A percentile compares a stretch with the other conserved stretches of the same genome.
Evolutionary conservation across 495 filamentous ascomycete genomes (phyloP).

Genomic region (Pseudoneurospora amorphoporcata): DNA sequence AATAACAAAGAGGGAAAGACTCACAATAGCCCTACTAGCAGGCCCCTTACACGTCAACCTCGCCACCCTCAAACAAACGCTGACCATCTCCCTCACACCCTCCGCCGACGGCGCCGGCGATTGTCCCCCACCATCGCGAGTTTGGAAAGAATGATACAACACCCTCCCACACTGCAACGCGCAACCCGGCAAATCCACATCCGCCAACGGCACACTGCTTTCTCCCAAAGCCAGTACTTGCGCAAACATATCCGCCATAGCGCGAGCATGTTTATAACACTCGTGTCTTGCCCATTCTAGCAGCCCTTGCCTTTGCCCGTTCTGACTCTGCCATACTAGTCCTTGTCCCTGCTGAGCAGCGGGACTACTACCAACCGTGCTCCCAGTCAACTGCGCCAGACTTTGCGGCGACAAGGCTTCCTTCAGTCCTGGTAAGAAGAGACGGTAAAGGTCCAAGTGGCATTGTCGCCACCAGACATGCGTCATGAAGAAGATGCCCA

Average conservation of each 20-base stretch:
- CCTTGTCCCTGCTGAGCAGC: conserved; percentile 10
- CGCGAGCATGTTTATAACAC: conserved; percentile 38
- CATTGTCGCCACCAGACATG: conserved; percentile 43
- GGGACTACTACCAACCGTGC: conserved; percentile 20
- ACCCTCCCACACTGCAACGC: conserved; percentile 38
- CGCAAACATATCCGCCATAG: conserved; percentile 39
- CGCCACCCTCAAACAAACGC: conserved; percentile 20
- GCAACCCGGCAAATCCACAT: conserved; percentile 38
- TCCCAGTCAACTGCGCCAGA: conserved; percentile 28
- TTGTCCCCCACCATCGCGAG: not conserved
- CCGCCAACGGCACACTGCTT: conserved; percentile 29
- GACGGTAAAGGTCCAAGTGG: conserved; percentile 38
- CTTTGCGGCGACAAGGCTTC: conserved; percentile 29
- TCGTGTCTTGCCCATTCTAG: not conserved
- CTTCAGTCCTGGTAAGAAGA: conserved; percentile 33
- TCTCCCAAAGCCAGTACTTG: conserved; percentile 28
- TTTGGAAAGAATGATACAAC: conserved; percentile 26
- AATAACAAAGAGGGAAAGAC: conserved; percentile 5
- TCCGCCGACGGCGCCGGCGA: conserved; percentile 18
- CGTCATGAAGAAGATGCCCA: conserved; percentile 41
- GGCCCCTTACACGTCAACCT: conserved; percentile 17
- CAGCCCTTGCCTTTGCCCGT: not conserved
- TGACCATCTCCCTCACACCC: conserved; percentile 17
- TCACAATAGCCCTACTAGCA: conserved; percentile 32
- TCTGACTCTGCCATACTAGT: not conserved